Conservation (phyloP, 495 filamentous ascomycete species). For the Achaetomiella virescens region DNA sequence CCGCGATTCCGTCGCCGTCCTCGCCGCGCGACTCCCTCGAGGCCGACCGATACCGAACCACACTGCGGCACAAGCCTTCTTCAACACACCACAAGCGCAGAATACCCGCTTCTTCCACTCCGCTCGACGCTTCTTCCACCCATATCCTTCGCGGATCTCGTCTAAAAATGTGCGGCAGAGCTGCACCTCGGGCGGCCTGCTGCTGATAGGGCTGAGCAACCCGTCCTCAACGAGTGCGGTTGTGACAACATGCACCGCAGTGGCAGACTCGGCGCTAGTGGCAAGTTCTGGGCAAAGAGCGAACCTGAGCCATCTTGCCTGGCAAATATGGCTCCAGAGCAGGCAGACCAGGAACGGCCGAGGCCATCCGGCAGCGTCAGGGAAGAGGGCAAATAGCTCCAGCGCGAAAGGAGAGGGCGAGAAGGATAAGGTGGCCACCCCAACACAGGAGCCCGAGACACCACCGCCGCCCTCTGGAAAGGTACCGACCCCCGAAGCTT, state of each 20-base stretch:
- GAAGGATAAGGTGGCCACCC: slow-evolving; percentile 13
- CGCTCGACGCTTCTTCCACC: slow-evolving; percentile 11
- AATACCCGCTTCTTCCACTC: slow-evolving; percentile 21
- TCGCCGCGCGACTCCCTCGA: slow-evolving; percentile 30
- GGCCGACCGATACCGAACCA: slow-evolving; percentile 21
- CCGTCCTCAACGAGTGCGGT: slow-evolving; percentile 36
- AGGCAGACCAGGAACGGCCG: slow-evolving; percentile 24
- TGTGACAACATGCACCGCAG: slow-evolving; percentile 36
- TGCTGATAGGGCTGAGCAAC: slow-evolving; percentile 33
- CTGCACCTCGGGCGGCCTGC: slow-evolving; percentile 40
- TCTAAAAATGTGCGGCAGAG: slow-evolving; percentile 33
- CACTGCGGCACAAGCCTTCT: slow-evolving; percentile 8
- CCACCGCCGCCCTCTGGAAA: slow-evolving; percentile 7
- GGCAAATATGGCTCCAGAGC: slow-evolving; percentile 30
- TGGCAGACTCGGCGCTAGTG: slow-evolving; percentile 34
- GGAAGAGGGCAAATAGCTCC: slow-evolving; percentile 31
- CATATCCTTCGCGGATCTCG: slow-evolving; percentile 16
- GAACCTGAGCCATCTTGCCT: slow-evolving; percentile 35
- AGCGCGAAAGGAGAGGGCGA: slow-evolving; percentile 26
- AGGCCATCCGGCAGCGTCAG: slow-evolving; percentile 1
- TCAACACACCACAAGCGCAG: slow-evolving; percentile 11
- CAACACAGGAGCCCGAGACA: slow-evolving; percentile 8
- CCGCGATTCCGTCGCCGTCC: slow-evolving; percentile 32
- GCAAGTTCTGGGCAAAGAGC: slow-evolving; percentile 28
- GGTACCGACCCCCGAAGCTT: slow-evolving; percentile 13